phyloP scores from a whole-genome alignment of 1,284 basidiomycete genomes.

The Tilletiopsis washingtonensis region DNA sequence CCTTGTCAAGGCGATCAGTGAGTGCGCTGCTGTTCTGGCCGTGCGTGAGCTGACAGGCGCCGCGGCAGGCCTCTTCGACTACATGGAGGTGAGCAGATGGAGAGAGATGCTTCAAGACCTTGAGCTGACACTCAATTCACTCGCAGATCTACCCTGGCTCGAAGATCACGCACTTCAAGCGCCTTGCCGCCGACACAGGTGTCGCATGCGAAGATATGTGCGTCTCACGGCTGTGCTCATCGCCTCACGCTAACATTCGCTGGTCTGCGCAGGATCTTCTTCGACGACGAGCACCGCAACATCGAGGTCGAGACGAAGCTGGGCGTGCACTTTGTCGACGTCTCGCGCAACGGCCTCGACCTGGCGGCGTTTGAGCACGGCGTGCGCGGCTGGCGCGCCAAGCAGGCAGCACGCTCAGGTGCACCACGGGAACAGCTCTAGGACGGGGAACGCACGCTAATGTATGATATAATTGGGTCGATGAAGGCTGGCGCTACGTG shows the following conservation, averaged over 20 bases:
- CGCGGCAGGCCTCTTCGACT: slow-evolving; percentile 24
- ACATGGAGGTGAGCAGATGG: too few relatives aligned
- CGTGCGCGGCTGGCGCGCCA: slow-evolving; percentile 29
- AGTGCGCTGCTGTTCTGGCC: background rate
- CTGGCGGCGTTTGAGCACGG: slow-evolving; percentile 30
- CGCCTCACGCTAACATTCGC: background rate
- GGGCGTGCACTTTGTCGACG: slow-evolving; percentile 42
- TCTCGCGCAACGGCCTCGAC: slow-evolving; percentile 33
- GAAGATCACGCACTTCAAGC: slow-evolving; percentile 38
- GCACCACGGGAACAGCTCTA: too few relatives aligned
- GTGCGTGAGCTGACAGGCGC: background rate
- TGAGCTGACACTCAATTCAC: too few relatives aligned
- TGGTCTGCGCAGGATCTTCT: slow-evolving; percentile 19
- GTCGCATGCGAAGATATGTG: slow-evolving; percentile 38
- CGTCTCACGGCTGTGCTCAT: background rate
- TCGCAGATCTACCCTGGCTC: slow-evolving; percentile 44
- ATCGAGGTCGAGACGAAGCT: slow-evolving; percentile 36
- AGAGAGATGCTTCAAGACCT: too few relatives aligned
- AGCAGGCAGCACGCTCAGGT: too few relatives aligned
- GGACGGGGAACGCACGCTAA: too few relatives aligned
- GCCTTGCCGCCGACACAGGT: slow-evolving; percentile 24
- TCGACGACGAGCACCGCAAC: slow-evolving; percentile 42
- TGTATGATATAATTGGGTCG: too few relatives aligned
- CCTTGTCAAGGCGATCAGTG: slow-evolving; percentile 17
- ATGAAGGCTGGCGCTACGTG: too few relatives aligned